These are phyloP conservation scores for Colletotrichum sp. DNA, from an alignment of 2,329 filamentous ascomycete species.

Conservation along the genomic window DNA sequence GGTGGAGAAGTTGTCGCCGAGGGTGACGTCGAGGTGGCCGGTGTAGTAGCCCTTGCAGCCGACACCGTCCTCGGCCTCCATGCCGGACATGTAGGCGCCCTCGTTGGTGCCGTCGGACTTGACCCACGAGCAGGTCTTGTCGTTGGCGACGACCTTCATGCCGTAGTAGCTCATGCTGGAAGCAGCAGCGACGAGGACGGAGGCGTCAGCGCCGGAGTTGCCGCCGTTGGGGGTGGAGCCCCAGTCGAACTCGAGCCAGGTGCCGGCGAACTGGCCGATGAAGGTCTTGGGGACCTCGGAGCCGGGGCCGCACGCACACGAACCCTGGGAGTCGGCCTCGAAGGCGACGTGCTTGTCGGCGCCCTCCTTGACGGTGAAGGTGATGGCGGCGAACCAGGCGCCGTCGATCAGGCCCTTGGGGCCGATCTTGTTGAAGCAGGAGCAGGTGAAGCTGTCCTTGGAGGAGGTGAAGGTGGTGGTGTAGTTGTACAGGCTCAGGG, in stretches of 20 bases:
- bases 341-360: slow-evolving; percentile 47
- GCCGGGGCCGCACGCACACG: slow-evolving; percentile 46
- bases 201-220: slow-evolving; percentile 58
- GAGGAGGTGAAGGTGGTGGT: slow-evolving; percentile 44
- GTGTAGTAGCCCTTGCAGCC: slow-evolving; percentile 42
- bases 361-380: slow-evolving; percentile 43
- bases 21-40: slow-evolving; percentile 32
- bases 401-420: slow-evolving; percentile 47
- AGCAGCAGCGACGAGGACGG: slow-evolving; percentile 48
- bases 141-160: slow-evolving; percentile 42
- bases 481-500: slow-evolving; percentile 49
- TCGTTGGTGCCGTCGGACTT: slow-evolving; percentile 31
- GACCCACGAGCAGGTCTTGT: slow-evolving; percentile 47
- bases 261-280: slow-evolving; percentile 45
- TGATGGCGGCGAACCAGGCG: slow-evolving; percentile 49
- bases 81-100: slow-evolving; percentile 44
- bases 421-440: slow-evolving; percentile 60
- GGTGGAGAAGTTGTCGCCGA: slow-evolving; percentile 31
- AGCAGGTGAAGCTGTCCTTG: slow-evolving; percentile 39
- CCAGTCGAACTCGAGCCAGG: slow-evolving; percentile 58
- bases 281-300: slow-evolving; percentile 35
- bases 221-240: slow-evolving; percentile 48
- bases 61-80: slow-evolving; percentile 41
- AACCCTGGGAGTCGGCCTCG: slow-evolving; percentile 53
- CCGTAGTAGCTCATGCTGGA: slow-evolving; percentile 33